A percentile compares a stretch with the other conserved stretches of the same genome.
These are phyloP conservation scores for Penicillium sp. DNA, from an alignment of 2,329 filamentous ascomycete genomes.

Conservation along the genomic window DNA sequence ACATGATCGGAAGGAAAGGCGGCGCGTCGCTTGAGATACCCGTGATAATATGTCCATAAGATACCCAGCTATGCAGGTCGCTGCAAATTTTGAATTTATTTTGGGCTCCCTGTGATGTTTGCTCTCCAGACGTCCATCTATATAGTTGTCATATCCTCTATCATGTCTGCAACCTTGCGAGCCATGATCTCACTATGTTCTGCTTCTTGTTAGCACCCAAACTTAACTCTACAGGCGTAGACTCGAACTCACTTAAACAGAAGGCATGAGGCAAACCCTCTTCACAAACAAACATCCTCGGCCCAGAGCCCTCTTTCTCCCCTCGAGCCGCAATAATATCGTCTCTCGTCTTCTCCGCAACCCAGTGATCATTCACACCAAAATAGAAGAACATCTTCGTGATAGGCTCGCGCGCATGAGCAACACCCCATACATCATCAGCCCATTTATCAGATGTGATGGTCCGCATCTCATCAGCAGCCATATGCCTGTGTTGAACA, in stretches of 20 bases:
- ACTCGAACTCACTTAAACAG: slow-evolving; percentile 49
- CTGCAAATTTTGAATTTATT: neutral
- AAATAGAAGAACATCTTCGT: slow-evolving; percentile 58
- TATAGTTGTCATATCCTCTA: slow-evolving; percentile 41
- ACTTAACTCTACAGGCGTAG: neutral
- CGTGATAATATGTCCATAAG: slow-evolving; percentile 8
- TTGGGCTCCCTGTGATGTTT: neutral
- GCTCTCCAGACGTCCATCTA: neutral
- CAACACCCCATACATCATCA: slow-evolving; percentile 58
- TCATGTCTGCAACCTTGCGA: slow-evolving; percentile 49
- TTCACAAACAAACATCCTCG: slow-evolving; percentile 56
- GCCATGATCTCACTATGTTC: slow-evolving; percentile 50
- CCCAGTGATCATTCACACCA: slow-evolving; percentile 60
- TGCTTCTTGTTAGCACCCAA: slow-evolving; percentile 11
- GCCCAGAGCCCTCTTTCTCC: slow-evolving; percentile 33
- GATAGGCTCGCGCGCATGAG: slow-evolving; percentile 30
- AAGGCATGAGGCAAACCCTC: slow-evolving; percentile 59
- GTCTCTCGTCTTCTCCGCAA: slow-evolving; percentile 57
- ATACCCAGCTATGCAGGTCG: neutral
- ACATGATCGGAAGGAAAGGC: slow-evolving; percentile 4
- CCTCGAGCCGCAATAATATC: slow-evolving; percentile 51
- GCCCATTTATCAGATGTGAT: slow-evolving; percentile 59
- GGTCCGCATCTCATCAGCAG: slow-evolving; percentile 55
- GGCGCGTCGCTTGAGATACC: slow-evolving; percentile 24
- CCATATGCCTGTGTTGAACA: slow-evolving; percentile 48